Base-by-base conservation (phyloP, 306 rosid species). In the Ormosia semicastrata region DNA sequence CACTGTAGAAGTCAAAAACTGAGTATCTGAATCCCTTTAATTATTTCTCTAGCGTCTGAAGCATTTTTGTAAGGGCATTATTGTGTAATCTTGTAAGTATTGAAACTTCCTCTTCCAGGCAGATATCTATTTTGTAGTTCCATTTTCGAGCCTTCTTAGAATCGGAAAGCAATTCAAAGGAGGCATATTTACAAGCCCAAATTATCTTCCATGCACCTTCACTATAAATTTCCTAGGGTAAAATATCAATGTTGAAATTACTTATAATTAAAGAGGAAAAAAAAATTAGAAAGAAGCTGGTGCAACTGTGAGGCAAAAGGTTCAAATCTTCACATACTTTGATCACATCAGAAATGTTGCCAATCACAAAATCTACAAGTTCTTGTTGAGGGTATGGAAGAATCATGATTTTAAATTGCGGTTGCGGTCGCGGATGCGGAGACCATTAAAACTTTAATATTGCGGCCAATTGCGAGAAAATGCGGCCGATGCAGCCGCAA, bases 171-270 rank as follows among this genome's bases (percentile, higher is more conserved):
- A 86, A 53, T 75, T 80, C 50, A 71, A 1, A 1, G 92, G 83
- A 30, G 4, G 6, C 65, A 86, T 1, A 29, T 54, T 88, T 8
- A 68, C 0, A 24, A 87, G 40, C 10, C 79, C 91, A 41, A 91
- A 84, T 78, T 91, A 89, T 71, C 95, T 89, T 78, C 89, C n/a
- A n/a, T n/a, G n/a, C 93, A 49, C 90, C 91, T 63, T 57, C 65
- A 70, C 77, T 43, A 54, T 90, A 82, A 41, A 88, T 82, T 73
- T 71, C 89, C 92, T 82, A 24, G n/a, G 15, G 47, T 32, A n/a
- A 5, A 3, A 75, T 11, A 57, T 17, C 7, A 57, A 24, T 2
- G 7, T 4, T 1, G 15, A 7, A 10, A 56, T 73, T 39, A 4
- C 29, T 9, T 41, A 34, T 4, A 6, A 14, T 9, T n/a, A 29